A percentile compares a stretch with the other conserved stretches of the same genome.
These are phyloP conservation scores for Pythium brachiatum DNA, from an alignment of 352 stramenopile species.

Conservation along the genomic window DNA sequence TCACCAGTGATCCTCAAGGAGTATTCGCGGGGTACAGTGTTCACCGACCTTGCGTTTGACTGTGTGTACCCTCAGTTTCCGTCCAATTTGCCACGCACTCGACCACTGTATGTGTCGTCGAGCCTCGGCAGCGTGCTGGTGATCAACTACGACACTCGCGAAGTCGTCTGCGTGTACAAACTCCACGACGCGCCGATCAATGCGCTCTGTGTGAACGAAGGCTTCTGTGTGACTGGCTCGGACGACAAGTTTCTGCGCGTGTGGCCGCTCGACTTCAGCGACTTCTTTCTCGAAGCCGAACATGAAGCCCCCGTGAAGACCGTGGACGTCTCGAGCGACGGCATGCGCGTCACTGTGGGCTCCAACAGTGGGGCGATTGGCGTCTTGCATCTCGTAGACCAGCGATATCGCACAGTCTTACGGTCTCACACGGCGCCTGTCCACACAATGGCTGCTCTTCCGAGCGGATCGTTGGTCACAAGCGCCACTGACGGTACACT, in stretches of 20 bases:
- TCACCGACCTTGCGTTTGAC: slow-evolving; percentile 88
- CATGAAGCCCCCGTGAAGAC: slow-evolving; percentile 69
- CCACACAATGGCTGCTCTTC: slow-evolving; percentile 33
- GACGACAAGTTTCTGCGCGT: slow-evolving; percentile 87
- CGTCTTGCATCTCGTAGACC: slow-evolving; percentile 78
- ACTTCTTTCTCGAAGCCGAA: slow-evolving; percentile 90
- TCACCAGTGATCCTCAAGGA: slow-evolving; percentile 87
- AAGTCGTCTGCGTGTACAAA: slow-evolving; percentile 88
- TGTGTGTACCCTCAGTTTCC: slow-evolving; percentile 51
- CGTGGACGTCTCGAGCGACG: slow-evolving; percentile 74
- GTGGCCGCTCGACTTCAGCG: slow-evolving; percentile 90
- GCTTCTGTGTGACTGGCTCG: slow-evolving; percentile 87
- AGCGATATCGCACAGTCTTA: slow-evolving; percentile 80
- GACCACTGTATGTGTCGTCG: slow-evolving; percentile 77
- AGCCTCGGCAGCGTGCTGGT: slow-evolving; percentile 74
- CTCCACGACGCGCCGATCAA: slow-evolving; percentile 86
- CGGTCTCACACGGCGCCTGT: slow-evolving; percentile 67
- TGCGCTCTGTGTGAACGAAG: slow-evolving; percentile 82
- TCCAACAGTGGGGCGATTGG: slow-evolving; percentile 76
- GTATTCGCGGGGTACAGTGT: slow-evolving; percentile 82
- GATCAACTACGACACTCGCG: slow-evolving; percentile 78
- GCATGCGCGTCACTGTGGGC: slow-evolving; percentile 75
- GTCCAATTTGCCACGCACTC: slow-evolving; percentile 47
- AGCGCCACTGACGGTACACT: slow-evolving; percentile 75
- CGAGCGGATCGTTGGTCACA: slow-evolving; percentile 49